Conservation (phyloP, 768 basidiomycete species). For the Tricholoma bakamatsutake region DNA sequence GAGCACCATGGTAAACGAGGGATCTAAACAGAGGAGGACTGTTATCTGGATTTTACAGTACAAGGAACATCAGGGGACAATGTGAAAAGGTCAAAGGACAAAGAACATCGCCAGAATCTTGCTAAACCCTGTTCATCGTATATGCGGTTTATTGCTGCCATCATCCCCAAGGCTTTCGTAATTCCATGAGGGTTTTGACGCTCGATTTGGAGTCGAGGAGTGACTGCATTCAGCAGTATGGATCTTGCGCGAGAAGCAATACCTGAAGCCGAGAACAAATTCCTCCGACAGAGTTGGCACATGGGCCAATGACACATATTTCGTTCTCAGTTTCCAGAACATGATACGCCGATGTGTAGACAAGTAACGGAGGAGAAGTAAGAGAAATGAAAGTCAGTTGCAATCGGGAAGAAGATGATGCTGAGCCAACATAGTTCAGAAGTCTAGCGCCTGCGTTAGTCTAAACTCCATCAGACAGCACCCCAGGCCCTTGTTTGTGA, state of each 20-base stretch:
- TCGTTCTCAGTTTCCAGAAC: not conserved
- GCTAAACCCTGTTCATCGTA: conserved; percentile 24
- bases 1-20: too few species aligned
- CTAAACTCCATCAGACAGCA: conserved; percentile 45
- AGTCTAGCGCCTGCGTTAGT: conserved; percentile 50
- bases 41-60: conserved; percentile 38
- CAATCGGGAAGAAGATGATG: not conserved
- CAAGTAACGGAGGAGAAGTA: conserved; percentile 40
- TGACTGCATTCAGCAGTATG: conserved; percentile 51
- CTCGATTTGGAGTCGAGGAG: conserved; percentile 36
- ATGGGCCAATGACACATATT: conserved; percentile 13
- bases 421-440: conserved; percentile 34
- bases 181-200: conserved; percentile 12
- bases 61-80: not conserved
- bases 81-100: not conserved
- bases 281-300: conserved; percentile 34
- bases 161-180: conserved; percentile 26
- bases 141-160: conserved; percentile 33
- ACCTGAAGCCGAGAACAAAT: conserved; percentile 40
- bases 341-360: conserved; percentile 29
- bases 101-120: conserved; percentile 53
- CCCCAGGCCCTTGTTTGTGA: conserved; percentile 28
- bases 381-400: conserved; percentile 44
- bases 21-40: too few species aligned
- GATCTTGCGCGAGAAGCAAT: conserved; percentile 49